phyloP scores from a whole-genome alignment of 306 rosid genomes.

The Lupinus albus region DNA sequence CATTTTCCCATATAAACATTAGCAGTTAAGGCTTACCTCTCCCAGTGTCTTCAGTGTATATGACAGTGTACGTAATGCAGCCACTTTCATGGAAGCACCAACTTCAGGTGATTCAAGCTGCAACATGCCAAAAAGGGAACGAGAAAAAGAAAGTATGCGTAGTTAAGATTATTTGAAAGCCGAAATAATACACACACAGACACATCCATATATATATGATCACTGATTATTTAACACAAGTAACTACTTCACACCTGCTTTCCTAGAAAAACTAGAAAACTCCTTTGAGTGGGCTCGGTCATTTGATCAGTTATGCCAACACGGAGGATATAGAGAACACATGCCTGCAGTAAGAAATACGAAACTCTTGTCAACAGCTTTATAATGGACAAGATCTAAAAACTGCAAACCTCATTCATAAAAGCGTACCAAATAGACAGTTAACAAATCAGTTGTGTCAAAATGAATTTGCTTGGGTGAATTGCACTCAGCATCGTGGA shows the following conservation, averaged over 20 bases:
- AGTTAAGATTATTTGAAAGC: conserved; percentile 15
- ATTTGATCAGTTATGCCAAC: conserved; percentile 93
- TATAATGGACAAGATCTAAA: conserved; percentile 18
- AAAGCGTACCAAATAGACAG: conserved; percentile 2
- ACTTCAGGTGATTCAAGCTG: conserved; percentile 83
- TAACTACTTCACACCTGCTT: conserved; percentile 59
- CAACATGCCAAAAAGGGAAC: conserved; percentile 34
- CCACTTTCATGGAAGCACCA: conserved; percentile 81
- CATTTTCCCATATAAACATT: conserved; percentile 25
- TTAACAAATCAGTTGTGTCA: conserved; percentile 1
- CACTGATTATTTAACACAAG: conserved; percentile 19
- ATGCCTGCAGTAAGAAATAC: conserved; percentile 72
- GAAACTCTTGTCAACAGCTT: conserved; percentile 40
- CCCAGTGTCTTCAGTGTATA: conserved; percentile 84
- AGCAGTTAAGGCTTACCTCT: conserved; percentile 60
- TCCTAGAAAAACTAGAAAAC: conserved; percentile 78
- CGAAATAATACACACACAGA: background rate
- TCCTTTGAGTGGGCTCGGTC: conserved; percentile 93
- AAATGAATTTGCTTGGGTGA: no score
- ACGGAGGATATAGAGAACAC: conserved; percentile 89
- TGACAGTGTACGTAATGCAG: conserved; percentile 79
- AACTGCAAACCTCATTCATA: background rate
- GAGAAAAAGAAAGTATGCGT: background rate
- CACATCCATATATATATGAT: background rate
- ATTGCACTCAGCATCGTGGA: no score